Base-by-base conservation (phyloP, 2,329 filamentous ascomycete genomes). In the Helotiales sp. region DNA sequence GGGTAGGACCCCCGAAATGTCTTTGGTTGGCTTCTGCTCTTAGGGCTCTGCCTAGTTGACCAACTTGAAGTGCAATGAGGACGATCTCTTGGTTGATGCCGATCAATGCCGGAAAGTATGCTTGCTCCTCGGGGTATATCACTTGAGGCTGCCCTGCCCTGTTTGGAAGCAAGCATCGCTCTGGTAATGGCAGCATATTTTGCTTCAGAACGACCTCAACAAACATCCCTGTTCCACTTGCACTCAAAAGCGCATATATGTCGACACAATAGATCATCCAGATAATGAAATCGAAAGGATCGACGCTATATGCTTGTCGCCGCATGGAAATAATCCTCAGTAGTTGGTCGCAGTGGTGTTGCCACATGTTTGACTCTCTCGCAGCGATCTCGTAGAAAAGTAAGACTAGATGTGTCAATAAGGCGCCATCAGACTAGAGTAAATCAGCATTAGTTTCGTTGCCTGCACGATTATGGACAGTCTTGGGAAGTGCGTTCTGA, bases 241-340 rank as follows among this genome's bases (percentile, higher is more conserved):
- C 84, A 62, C 84, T 83, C 55, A 88, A 73, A 34, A 86, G 79
- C 15, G 84, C 84, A 69, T 86, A 83, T n/a, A 86, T 77, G 70
- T 88, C 86, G 52, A 88, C 82, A 64, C 81, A 80, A 71, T 82
- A 83, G 43, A 86, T 80, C 75, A 80, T 82, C 84, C 85, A 87
- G 17, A 87, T 74, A 5, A 87, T 79, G 69, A 84, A 85, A 2
- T 82, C 81, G 66, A 82, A 83, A 30, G 78, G 78, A 68, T 85
- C 84, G 2, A 74, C 76, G 10, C 78, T 78, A 64, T 80, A 77
- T n/a, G 79, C 75, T n/a, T 82, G 77, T 26, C 77, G 79, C 66
- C 85, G 80, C 64, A 85, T 79, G 26, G 82, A 74, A 1, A 83
- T 79, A 52, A 87, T 84, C 60, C 81, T 81, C 8, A 82, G 76